Conservation (phyloP, 2,329 filamentous ascomycete species). For the Xylaria digitata region DNA sequence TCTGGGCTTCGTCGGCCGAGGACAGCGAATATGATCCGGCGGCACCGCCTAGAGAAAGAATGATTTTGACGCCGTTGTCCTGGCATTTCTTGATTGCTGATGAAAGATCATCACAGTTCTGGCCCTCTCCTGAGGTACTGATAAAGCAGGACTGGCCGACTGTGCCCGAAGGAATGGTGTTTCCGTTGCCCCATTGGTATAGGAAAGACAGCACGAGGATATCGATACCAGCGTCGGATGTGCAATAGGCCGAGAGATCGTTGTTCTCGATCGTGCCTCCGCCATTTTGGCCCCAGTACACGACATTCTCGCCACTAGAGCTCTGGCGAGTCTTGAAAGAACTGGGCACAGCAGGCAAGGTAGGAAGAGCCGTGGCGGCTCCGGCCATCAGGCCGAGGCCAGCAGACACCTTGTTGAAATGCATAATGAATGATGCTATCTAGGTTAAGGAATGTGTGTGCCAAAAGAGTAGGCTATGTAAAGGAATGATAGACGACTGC, state of each 20-base stretch:
- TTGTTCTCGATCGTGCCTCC: constrained; percentile 50
- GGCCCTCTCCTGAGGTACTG: constrained; percentile 49
- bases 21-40: constrained; percentile 51
- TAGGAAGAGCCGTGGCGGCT: constrained; percentile 28
- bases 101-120: constrained; percentile 54
- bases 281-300: constrained; percentile 39
- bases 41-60: constrained; percentile 59
- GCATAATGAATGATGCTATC: constrained; percentile 31
- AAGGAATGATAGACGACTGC: constrained; percentile 23
- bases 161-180: constrained; percentile 53
- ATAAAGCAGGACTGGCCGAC: constrained; percentile 56
- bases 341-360: constrained; percentile 6
- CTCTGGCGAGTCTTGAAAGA: constrained; percentile 21
- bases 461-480: constrained; percentile 17
- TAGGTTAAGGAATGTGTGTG: constrained; percentile 30
- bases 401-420: constrained; percentile 33
- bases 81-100: constrained; percentile 57
- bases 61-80: constrained; percentile 54
- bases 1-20: constrained; percentile 53
- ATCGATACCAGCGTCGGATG: constrained; percentile 53
- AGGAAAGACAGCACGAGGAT: constrained; percentile 58
- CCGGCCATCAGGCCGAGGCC: constrained; percentile 36
- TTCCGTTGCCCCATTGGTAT: constrained; percentile 53
- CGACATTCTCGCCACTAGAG: constrained; percentile 24
- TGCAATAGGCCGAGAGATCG: constrained; percentile 54